Evolutionary conservation across 805 yeast species (phyloP).

Genomic region (Starmerella bombicola): DNA sequence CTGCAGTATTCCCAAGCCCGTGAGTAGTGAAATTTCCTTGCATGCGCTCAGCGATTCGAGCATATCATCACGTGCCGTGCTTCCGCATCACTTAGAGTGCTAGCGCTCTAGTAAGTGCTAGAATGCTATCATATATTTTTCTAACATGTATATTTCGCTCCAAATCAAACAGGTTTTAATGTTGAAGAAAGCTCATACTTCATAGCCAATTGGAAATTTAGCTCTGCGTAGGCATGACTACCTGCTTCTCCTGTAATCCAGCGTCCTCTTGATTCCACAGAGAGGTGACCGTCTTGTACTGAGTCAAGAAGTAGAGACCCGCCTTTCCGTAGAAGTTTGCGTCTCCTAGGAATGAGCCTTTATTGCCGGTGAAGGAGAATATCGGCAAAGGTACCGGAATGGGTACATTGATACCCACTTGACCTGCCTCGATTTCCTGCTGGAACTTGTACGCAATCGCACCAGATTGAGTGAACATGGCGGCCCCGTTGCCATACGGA

Average conservation of each 20-base stretch:
- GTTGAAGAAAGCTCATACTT: too few relatives aligned
- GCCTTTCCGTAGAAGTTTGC: slow-evolving; percentile 68
- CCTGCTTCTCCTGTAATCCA: slow-evolving; percentile 40
- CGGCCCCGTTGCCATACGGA: slow-evolving; percentile 59
- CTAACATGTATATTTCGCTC: too few relatives aligned
- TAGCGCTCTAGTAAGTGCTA: too few relatives aligned
- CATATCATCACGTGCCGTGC: too few relatives aligned
- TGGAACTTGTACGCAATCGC: slow-evolving; percentile 58
- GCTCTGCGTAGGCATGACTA: slow-evolving; percentile 55
- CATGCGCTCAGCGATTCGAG: too few relatives aligned
- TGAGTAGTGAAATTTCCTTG: too few relatives aligned
- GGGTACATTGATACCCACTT: slow-evolving; percentile 67
- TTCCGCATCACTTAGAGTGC: too few relatives aligned
- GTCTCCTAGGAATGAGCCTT: slow-evolving; percentile 65
- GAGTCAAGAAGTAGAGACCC: slow-evolving; percentile 60
- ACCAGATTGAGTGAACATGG: slow-evolving; percentile 59
- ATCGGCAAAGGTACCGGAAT: slow-evolving; percentile 73
- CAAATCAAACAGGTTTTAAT: too few relatives aligned
- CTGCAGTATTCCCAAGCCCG: too few relatives aligned
- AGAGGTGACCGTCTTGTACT: slow-evolving; percentile 61
- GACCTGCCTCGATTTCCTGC: slow-evolving; percentile 58
- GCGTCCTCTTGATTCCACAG: slow-evolving; percentile 50
- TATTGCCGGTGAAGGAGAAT: slow-evolving; percentile 69
- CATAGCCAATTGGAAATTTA: too few relatives aligned
- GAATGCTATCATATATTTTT: too few relatives aligned